phyloP scores from a whole-genome alignment of 352 stramenopile genomes.

The Phytophthora citrophthora region DNA sequence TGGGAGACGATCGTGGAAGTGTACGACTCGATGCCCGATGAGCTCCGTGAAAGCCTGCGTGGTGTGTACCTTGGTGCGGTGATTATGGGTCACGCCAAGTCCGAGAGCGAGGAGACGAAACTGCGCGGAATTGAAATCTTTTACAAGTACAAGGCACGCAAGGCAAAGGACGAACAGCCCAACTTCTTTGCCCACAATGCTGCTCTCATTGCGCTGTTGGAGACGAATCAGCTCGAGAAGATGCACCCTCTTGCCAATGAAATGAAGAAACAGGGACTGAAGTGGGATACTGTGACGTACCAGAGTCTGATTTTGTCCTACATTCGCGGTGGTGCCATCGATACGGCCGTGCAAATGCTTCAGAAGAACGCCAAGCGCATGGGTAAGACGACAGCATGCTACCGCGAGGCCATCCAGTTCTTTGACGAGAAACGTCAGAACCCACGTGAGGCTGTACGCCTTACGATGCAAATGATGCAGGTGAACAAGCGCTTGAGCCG shows the following conservation, averaged over 20 bases:
- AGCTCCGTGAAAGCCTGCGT: conserved; percentile 44
- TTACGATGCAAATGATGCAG: conserved; percentile 90
- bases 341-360: conserved; percentile 73
- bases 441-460: conserved; percentile 61
- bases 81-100: conserved; percentile 80
- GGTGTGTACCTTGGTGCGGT: conserved; percentile 70
- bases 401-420: conserved; percentile 73
- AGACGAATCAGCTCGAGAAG: conserved; percentile 61
- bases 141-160: conserved; percentile 40
- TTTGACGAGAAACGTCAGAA: conserved; percentile 73
- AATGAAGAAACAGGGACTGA: conserved; percentile 64
- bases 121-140: conserved; percentile 64
- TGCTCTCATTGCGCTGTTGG: conserved; percentile 59
- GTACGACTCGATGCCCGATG: conserved; percentile 62
- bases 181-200: conserved; percentile 83
- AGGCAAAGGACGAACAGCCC: conserved; percentile 40
- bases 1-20: conserved; percentile 73
- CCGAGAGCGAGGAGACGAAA: conserved; percentile 38
- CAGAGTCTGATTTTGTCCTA: conserved; percentile 71
- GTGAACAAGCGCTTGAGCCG: conserved; percentile 76
- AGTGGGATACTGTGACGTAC: conserved; percentile 77
- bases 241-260: conserved; percentile 59
- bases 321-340: conserved; percentile 59
- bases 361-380: conserved; percentile 75
- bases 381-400: conserved; percentile 73